Percentiles rank a stretch among this genome's conserved stretches.
Conservation (phyloP, 257 asterid genomes). For the Solanum phureja region DNA sequence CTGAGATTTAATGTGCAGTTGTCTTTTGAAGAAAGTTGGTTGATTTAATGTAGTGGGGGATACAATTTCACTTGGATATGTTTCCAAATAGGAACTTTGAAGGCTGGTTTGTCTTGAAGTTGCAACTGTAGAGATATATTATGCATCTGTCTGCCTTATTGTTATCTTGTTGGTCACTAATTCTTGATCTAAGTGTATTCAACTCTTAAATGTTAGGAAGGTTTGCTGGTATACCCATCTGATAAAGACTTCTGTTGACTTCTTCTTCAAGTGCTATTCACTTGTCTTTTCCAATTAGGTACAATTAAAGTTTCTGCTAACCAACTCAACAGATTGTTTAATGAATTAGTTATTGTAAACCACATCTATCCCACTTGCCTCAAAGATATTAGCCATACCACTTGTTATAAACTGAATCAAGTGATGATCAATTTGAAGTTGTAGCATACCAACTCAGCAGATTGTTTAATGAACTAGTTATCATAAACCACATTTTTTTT, state of each 20-base stretch:
- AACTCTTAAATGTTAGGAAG: not conserved
- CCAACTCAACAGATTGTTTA: not conserved
- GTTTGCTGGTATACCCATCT: not conserved
- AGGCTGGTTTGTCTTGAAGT: not conserved
- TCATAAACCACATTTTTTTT: too few relatives aligned
- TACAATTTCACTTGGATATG: not conserved
- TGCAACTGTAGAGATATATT: not conserved
- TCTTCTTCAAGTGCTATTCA: not conserved
- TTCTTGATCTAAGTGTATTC: not conserved
- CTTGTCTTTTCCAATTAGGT: not conserved
- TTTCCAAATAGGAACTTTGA: not conserved
- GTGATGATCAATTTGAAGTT: not conserved
- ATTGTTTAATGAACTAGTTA: not conserved
- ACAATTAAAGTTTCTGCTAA: not conserved
- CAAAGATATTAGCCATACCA: not conserved
- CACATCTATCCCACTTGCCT: not conserved
- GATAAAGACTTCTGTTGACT: not conserved
- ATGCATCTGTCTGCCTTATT: not conserved
- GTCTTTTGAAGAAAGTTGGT: not conserved
- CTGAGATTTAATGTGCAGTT: not conserved
- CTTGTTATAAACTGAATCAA: not conserved
- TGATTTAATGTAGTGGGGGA: not conserved
- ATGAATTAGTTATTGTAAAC: not conserved
- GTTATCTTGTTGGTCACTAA: not conserved
- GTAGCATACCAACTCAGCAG: not conserved